These are phyloP conservation scores for Tetradesmus obliquus DNA, from an alignment of 139 green algal species.

Conservation along the genomic window DNA sequence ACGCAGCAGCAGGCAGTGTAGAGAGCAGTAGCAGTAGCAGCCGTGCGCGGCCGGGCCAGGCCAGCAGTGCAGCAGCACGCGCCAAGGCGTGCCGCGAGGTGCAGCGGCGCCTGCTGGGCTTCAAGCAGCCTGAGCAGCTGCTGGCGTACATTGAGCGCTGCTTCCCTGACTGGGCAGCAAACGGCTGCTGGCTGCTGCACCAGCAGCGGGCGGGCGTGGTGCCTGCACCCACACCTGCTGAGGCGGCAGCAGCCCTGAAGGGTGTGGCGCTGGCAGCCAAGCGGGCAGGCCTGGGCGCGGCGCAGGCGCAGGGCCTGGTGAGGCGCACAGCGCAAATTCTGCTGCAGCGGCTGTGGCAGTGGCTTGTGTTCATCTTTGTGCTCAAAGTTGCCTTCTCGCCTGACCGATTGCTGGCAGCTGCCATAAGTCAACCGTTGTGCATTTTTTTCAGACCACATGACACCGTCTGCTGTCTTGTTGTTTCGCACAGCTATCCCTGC, in stretches of 20 bases:
- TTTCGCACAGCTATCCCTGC: no score
- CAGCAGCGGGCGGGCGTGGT: conserved; percentile 34
- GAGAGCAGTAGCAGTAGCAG: neutral
- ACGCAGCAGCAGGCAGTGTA: conserved; percentile 4
- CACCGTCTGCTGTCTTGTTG: no score
- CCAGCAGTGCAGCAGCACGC: neutral
- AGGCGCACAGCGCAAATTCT: neutral
- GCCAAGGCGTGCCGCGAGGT: neutral
- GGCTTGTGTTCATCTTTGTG: neutral
- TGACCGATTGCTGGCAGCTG: neutral
- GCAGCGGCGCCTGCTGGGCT: conserved; percentile 22
- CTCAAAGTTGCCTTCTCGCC: neutral
- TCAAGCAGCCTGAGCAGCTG: neutral
- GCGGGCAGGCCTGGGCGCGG: neutral
- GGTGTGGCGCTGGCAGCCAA: conserved; percentile 37
- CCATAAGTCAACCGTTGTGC: no score
- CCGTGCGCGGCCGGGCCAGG: neutral
- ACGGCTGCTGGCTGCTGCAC: conserved; percentile 47
- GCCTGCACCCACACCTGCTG: conserved; percentile 27
- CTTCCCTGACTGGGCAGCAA: conserved; percentile 41
- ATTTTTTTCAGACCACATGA: no score
- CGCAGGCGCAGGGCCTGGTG: conserved; percentile 41
- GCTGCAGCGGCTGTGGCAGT: neutral
- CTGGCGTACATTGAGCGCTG: neutral
- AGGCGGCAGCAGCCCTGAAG: conserved; percentile 35